Conservation (phyloP, 1,284 basidiomycete species). For the Apiotrichum mycotoxinovorans region DNA sequence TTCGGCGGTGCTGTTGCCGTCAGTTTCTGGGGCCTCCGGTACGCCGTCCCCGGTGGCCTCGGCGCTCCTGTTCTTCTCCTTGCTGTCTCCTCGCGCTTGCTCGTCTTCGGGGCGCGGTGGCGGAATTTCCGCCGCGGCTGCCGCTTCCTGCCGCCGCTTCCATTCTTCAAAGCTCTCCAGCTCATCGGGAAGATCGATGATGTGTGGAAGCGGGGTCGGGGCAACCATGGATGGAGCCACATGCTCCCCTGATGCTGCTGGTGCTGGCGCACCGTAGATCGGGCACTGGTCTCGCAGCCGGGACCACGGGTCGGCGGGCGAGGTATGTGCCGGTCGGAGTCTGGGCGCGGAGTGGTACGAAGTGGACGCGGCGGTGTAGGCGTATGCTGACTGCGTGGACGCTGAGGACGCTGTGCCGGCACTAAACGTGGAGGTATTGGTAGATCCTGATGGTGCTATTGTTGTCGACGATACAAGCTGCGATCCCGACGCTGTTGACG, state of each 20-base stretch:
- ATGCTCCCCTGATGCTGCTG: neutral
- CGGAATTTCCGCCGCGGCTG: slow-evolving; percentile 38
- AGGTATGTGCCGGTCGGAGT: neutral
- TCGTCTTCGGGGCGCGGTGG: neutral
- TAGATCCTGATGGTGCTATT: neutral
- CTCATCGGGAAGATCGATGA: neutral
- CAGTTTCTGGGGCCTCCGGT: neutral
- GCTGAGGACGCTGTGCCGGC: neutral
- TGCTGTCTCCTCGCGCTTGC: neutral
- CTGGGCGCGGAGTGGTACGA: no score
- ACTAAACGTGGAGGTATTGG: neutral
- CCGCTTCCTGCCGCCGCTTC: slow-evolving; percentile 65
- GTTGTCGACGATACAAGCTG: no score
- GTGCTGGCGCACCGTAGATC: neutral
- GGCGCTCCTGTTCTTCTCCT: neutral
- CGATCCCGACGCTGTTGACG: neutral
- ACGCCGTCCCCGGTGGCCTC: neutral
- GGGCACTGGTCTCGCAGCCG: neutral
- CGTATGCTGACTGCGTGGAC: no score
- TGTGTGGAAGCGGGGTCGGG: neutral
- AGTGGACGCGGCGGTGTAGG: no score
- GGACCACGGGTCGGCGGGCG: neutral
- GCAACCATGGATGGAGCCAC: neutral
- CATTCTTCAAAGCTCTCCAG: slow-evolving; percentile 84
- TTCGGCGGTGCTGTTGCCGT: neutral